Conservation (phyloP, 202 grass and related monocot species). For the Panicum virgatum region DNA sequence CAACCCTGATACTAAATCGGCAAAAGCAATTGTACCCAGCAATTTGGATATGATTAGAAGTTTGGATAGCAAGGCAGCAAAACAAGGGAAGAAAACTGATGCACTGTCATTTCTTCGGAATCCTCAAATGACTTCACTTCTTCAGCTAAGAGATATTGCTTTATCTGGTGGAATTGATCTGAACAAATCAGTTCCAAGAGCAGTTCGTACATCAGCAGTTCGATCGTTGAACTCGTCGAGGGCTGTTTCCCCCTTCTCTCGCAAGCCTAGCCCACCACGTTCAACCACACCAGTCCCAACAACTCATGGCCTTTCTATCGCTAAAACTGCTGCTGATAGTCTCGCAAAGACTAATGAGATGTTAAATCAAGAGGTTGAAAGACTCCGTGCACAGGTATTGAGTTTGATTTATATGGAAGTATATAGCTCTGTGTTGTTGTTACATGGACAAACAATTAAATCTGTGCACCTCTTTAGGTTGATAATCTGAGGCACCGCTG, state of each 20-base stretch:
- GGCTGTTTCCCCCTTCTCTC: conserved; percentile 73
- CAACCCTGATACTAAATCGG: conserved; percentile 56
- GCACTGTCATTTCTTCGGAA: conserved; percentile 47
- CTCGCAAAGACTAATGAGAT: conserved; percentile 74
- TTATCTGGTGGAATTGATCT: conserved; percentile 57
- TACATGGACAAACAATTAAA: not conserved
- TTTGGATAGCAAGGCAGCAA: conserved; percentile 75
- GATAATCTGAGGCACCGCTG: conserved; percentile 66
- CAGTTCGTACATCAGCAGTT: conserved; percentile 49
- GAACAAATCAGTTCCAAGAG: conserved; percentile 58
- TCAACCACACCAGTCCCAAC: conserved; percentile 68
- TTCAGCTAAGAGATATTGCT: conserved; percentile 64
- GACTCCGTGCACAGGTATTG: conserved; percentile 65
- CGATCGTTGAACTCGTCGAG: conserved; percentile 71
- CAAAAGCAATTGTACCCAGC: conserved; percentile 53
- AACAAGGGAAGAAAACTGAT: conserved; percentile 67
- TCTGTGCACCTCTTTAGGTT: conserved; percentile 47
- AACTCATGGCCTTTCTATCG: conserved; percentile 63
- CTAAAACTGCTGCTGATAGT: conserved; percentile 54
- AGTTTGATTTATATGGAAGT: conserved; percentile 33
- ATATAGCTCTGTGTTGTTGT: conserved; percentile 13
- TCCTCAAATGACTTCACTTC: conserved; percentile 64
- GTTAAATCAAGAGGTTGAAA: conserved; percentile 74
- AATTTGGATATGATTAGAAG: conserved; percentile 75
- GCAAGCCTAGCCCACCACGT: conserved; percentile 61